phyloP scores from a whole-genome alignment of 768 basidiomycete species.

The Leucocoprinus birnbaumii region DNA sequence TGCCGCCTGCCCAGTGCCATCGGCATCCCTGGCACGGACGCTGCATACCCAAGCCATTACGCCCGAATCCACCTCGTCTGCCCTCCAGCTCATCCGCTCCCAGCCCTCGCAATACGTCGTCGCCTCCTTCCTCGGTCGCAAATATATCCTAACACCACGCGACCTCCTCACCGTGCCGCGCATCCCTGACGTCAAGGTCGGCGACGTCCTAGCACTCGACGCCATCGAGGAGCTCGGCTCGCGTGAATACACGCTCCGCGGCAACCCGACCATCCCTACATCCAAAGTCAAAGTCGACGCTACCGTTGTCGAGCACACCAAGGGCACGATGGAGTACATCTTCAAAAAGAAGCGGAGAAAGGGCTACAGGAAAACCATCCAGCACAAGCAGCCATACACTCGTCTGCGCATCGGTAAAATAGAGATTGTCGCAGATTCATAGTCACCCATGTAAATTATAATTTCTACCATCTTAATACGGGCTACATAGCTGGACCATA shows the following conservation, averaged over 20 bases:
- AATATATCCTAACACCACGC: slow-evolving; percentile 86
- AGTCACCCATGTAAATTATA: slow-evolving; percentile 18
- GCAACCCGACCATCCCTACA: slow-evolving; percentile 67
- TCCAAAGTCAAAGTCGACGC: slow-evolving; percentile 72
- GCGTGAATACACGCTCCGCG: slow-evolving; percentile 88
- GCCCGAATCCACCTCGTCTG: slow-evolving; percentile 48
- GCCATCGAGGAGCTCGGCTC: slow-evolving; percentile 94
- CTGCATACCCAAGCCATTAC: slow-evolving; percentile 22
- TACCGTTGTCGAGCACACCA: slow-evolving; percentile 97
- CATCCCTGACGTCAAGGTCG: slow-evolving; percentile 81
- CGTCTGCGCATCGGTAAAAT: slow-evolving; percentile 89
- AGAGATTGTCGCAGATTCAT: slow-evolving; percentile 32
- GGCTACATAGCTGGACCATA: slow-evolving; percentile 9
- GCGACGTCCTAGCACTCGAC: slow-evolving; percentile 79
- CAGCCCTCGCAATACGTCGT: slow-evolving; percentile 93
- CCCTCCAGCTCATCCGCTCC: slow-evolving; percentile 79
- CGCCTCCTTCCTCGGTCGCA: slow-evolving; percentile 81
- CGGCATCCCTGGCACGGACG: slow-evolving; percentile 14
- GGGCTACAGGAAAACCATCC: slow-evolving; percentile 92
- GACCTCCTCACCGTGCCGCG: slow-evolving; percentile 94
- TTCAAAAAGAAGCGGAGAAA: slow-evolving; percentile 99
- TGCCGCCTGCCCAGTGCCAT: slow-evolving; percentile 13
- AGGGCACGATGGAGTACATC: slow-evolving; percentile 86
- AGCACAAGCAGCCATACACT: slow-evolving; percentile 95
- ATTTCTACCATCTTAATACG: slow-evolving; percentile 12